Evolutionary conservation across 257 asterid species (phyloP).

Genomic region (Primulina eburnea): DNA sequence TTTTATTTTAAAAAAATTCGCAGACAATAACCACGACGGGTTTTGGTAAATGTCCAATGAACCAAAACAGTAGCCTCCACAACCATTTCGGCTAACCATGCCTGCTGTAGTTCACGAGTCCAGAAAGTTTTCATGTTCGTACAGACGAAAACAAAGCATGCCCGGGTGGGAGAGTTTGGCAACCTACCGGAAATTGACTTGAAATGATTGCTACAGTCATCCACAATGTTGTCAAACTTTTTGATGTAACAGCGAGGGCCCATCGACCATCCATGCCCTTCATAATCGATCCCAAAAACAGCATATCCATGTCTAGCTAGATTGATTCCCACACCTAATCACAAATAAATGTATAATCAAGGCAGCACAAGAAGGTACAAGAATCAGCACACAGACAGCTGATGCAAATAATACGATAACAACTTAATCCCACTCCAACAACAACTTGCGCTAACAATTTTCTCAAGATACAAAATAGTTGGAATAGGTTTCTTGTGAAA

Average conservation of each 20-base stretch:
- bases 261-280: conserved; percentile 87
- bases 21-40: no score
- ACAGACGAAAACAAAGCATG: not conserved
- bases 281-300: conserved; percentile 84
- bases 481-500: no score
- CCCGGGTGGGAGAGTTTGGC: conserved; percentile 14
- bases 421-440: no score
- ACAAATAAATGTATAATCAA: not conserved
- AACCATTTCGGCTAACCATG: not conserved
- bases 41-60: no score
- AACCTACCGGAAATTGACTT: conserved; percentile 68
- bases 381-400: not conserved
- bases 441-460: no score
- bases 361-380: no score
- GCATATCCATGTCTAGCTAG: conserved; percentile 71
- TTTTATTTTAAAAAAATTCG: no score
- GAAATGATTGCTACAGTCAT: conserved; percentile 60
- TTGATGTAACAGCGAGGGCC: conserved; percentile 86
- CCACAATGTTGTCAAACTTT: conserved; percentile 67
- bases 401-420: no score
- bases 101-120: not conserved
- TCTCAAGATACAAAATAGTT: no score
- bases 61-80: no score
- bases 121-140: not conserved
- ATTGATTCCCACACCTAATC: conserved; percentile 65